Evolutionary conservation across 352 stramenopile genomes (phyloP), one percentile per base, ranked within the genome.

Genomic region (Phytophthora hibernalis): DNA sequence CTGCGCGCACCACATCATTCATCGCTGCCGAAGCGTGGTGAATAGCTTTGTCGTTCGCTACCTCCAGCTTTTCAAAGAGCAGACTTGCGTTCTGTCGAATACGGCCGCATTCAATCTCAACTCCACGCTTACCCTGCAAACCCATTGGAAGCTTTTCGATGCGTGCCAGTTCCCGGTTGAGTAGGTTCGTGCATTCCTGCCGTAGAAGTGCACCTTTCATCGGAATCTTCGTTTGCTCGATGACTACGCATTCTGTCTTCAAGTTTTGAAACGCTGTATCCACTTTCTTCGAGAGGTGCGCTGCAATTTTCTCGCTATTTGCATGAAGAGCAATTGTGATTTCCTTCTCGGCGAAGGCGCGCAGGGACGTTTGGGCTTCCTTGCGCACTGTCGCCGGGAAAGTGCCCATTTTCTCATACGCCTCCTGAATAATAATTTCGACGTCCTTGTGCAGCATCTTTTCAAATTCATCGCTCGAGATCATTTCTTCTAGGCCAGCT

Each of bases 41-140:
- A 44, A 92, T 82, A 13, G 83, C 80, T 49, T 89, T 89, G 24
- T 90, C 83, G 28, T 94, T 94, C 2, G 74, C 64, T 9, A 94
- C 81, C 24, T 91, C 80, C 10, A 94, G 61, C 44, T 87, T 89
- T 52, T 92, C 83, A 65, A 91, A 92, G 22, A 94, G 53, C 8
- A 91, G 74, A 13, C 38, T 76, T 2, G 82, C 82, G 49, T 90
- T 85, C 47, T 92, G 74, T 35, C 74, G 66, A 40, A 94, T 62
- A 9, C 85, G 80, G n/a, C 64, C 68, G 18, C 73, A 80, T 49
- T 94, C 83, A 7, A 73, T 74, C 4, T 91, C 79, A 5, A 92
- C 45, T 18, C 69, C 75, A 15, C 58, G 73, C 28, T 71, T 74
- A 13, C 79, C 81, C 15, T 92, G 70, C 28, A 87, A 69, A 7